Percentiles rank a stretch among this genome's conserved stretches.
These are phyloP conservation scores for Erodium texanum DNA, from an alignment of 441 rosid species.

Conservation along the genomic window DNA sequence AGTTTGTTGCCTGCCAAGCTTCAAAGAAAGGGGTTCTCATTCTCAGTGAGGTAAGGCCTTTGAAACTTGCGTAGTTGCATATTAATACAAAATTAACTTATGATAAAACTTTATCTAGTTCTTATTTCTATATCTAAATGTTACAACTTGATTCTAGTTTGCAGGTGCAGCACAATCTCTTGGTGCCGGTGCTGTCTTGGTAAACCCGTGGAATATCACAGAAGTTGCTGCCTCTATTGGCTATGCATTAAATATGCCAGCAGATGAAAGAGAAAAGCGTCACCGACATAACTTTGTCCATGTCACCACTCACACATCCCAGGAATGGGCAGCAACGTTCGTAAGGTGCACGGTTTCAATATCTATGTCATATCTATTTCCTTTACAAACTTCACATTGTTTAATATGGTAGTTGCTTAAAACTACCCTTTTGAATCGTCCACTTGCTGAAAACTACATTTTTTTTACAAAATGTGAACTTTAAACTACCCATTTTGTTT, in stretches of 20 bases:
- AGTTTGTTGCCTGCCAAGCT: conserved; percentile 98
- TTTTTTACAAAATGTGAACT: too few species aligned
- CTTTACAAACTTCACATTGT: too few species aligned
- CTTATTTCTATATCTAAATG: neutral
- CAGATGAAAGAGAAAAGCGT: conserved; percentile 88
- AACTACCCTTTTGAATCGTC: too few species aligned
- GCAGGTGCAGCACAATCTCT: conserved; percentile 99
- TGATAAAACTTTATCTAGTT: neutral
- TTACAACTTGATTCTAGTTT: conserved; percentile 38
- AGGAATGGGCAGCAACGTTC: conserved; percentile 98
- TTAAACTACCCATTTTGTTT: too few species aligned
- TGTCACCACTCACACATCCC: conserved; percentile 85
- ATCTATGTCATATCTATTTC: too few species aligned
- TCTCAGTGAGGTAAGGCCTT: conserved; percentile 77
- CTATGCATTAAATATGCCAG: conserved; percentile 70
- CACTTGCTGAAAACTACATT: too few species aligned
- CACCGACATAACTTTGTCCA: conserved; percentile 72
- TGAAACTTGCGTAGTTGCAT: neutral
- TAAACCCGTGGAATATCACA: conserved; percentile 99
- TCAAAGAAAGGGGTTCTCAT: conserved; percentile 96
- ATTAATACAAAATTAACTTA: neutral
- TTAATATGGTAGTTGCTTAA: too few species aligned
- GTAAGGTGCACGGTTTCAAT: conserved; percentile 49
- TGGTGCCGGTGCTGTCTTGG: conserved; percentile 98
- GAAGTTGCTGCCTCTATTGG: conserved; percentile 96